Evolutionary conservation across 352 stramenopile genomes (phyloP).

Genomic region (Globisporangium rhizosaccharum): DNA sequence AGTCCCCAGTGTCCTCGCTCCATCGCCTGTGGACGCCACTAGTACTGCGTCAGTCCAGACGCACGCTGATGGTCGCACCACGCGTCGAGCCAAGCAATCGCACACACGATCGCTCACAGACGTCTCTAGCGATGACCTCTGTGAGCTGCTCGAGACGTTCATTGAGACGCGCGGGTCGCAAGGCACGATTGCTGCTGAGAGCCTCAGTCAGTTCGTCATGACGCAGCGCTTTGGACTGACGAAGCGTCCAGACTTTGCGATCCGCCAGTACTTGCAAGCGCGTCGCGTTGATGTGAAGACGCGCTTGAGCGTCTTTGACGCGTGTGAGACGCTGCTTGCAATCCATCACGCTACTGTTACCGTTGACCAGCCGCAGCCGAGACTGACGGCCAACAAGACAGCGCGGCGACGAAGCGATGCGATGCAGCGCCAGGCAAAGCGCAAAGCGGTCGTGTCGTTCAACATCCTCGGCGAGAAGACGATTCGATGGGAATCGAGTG

Average conservation of each 20-base stretch:
- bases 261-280: conserved; percentile 29
- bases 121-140: conserved; percentile 22
- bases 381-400: neutral
- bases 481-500: conserved; percentile 37
- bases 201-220: conserved; percentile 31
- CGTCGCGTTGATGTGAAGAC: conserved; percentile 20
- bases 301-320: conserved; percentile 21
- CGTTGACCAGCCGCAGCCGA: no score
- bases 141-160: conserved; percentile 32
- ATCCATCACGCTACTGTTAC: neutral
- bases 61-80: neutral
- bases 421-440: conserved; percentile 15
- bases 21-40: neutral
- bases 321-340: conserved; percentile 18
- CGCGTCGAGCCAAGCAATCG: conserved; percentile 4
- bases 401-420: conserved; percentile 9
- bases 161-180: conserved; percentile 27
- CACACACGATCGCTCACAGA: conserved; percentile 7
- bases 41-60: neutral
- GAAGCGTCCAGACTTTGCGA: conserved; percentile 23
- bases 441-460: conserved; percentile 47
- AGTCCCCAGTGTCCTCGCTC: neutral
- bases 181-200: conserved; percentile 34
- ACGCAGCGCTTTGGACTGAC: conserved; percentile 26
- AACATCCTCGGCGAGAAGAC: conserved; percentile 66